Evolutionary conservation across 352 stramenopile species (phyloP).

Genomic region (Globisporangium mamillatum): DNA sequence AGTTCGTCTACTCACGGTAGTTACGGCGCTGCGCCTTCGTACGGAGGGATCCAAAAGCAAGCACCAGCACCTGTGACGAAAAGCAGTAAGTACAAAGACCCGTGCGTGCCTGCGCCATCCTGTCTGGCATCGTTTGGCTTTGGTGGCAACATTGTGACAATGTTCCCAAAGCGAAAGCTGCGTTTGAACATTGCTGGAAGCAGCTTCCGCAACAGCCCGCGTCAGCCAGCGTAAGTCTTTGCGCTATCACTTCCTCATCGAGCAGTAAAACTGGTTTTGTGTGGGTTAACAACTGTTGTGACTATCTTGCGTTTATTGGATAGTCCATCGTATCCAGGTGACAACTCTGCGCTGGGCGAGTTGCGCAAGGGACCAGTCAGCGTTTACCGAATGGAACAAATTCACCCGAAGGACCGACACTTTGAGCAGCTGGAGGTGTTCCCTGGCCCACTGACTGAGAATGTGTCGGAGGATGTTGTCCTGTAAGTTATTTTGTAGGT

Average conservation of each 20-base stretch:
- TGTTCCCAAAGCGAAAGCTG: slow-evolving; percentile 87
- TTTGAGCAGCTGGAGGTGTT: slow-evolving; percentile 74
- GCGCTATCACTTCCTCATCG: not conserved
- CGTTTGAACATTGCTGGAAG: slow-evolving; percentile 62
- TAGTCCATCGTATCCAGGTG: slow-evolving; percentile 47
- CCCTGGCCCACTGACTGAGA: slow-evolving; percentile 70
- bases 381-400: slow-evolving; percentile 79
- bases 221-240: slow-evolving; percentile 44
- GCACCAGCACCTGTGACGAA: slow-evolving; percentile 24
- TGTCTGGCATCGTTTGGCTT: slow-evolving; percentile 84
- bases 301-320: slow-evolving; percentile 1
- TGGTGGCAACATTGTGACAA: slow-evolving; percentile 85
- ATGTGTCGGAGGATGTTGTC: slow-evolving; percentile 56
- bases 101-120: slow-evolving; percentile 64
- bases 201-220: slow-evolving; percentile 64
- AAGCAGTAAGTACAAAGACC: slow-evolving; percentile 85
- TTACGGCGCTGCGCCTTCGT: slow-evolving; percentile 9
- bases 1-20: slow-evolving; percentile 9
- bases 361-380: slow-evolving; percentile 76
- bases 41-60: slow-evolving; percentile 3
- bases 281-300: not conserved
- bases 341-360: slow-evolving; percentile 52
- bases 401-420: slow-evolving; percentile 68
- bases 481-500: slow-evolving; percentile 26
- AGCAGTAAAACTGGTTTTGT: not conserved